These are phyloP conservation scores for Epichloe bromicola DNA, from an alignment of 2,329 filamentous ascomycete species.

Conservation along the genomic window DNA sequence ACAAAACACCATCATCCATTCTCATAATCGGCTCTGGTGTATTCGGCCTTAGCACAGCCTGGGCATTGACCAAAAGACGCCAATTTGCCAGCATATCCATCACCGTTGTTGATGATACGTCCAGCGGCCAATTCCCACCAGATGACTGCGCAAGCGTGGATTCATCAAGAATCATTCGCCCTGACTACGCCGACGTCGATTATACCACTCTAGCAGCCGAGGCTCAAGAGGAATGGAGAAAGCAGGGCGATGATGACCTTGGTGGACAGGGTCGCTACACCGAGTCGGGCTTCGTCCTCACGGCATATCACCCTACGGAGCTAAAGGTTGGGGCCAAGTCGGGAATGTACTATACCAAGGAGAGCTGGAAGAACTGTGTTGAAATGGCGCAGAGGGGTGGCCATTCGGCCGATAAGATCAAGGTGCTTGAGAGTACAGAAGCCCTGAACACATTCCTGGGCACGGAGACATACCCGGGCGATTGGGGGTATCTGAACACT, in stretches of 20 bases:
- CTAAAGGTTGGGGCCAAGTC: slow-evolving; percentile 23
- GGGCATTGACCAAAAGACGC: slow-evolving; percentile 52
- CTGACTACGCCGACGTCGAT: slow-evolving; percentile 68
- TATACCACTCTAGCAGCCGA: slow-evolving; percentile 63
- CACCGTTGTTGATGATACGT: slow-evolving; percentile 43
- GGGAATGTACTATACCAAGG: slow-evolving; percentile 44
- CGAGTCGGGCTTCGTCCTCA: slow-evolving; percentile 55
- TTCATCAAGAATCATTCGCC: slow-evolving; percentile 49
- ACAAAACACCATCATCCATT: slow-evolving; percentile 32
- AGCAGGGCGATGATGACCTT: slow-evolving; percentile 37
- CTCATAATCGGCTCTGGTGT: slow-evolving; percentile 58
- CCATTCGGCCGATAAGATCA: slow-evolving; percentile 25
- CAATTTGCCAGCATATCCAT: slow-evolving; percentile 39
- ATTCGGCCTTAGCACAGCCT: slow-evolving; percentile 50
- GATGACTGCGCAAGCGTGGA: slow-evolving; percentile 49
- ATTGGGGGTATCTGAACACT: slow-evolving; percentile 61
- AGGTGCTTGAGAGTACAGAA: slow-evolving; percentile 29
- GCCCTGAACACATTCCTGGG: slow-evolving; percentile 32
- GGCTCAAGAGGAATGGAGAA: slow-evolving; percentile 59
- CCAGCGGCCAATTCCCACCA: slow-evolving; percentile 43
- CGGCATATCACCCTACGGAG: slow-evolving; percentile 34
- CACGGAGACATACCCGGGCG: slow-evolving; percentile 40
- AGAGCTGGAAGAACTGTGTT: slow-evolving; percentile 48
- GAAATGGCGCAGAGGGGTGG: slow-evolving; percentile 29
- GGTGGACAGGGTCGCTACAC: slow-evolving; percentile 55